These are phyloP conservation scores for Elaeis guineensis DNA, from an alignment of 176 grass and related monocot species.

Conservation along the genomic window DNA sequence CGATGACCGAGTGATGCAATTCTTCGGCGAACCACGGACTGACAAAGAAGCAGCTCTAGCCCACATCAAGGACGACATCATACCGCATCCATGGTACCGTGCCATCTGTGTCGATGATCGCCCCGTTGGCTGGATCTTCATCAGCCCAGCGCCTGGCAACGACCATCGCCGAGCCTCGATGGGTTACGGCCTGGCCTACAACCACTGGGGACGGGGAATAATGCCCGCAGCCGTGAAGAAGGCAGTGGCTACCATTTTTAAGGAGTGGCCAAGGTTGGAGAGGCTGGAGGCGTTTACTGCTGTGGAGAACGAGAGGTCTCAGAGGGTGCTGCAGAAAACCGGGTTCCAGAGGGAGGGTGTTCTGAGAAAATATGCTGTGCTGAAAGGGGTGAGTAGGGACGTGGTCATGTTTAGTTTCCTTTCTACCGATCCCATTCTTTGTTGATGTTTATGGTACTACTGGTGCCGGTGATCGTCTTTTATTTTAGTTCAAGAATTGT, in stretches of 20 bases:
- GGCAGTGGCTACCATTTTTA: slow-evolving; percentile 33
- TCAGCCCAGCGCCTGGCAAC: slow-evolving; percentile 33
- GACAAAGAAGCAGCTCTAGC: slow-evolving; percentile 20
- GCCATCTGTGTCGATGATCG: slow-evolving; percentile 27
- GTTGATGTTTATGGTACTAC: no score
- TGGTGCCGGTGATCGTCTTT: no score
- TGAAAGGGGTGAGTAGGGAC: slow-evolving; percentile 12
- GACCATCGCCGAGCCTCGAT: slow-evolving; percentile 33
- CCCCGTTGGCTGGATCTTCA: slow-evolving; percentile 40
- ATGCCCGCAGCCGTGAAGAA: slow-evolving; percentile 24
- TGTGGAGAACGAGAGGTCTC: slow-evolving; percentile 35
- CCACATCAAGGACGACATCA: slow-evolving; percentile 35
- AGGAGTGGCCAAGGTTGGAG: slow-evolving; percentile 36
- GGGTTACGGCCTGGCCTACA: slow-evolving; percentile 36
- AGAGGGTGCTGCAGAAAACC: slow-evolving; percentile 52
- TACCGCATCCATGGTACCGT: slow-evolving; percentile 47
- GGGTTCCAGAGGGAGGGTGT: slow-evolving; percentile 44
- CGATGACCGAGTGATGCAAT: slow-evolving; percentile 45
- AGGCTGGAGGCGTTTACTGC: slow-evolving; percentile 45
- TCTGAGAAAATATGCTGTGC: slow-evolving; percentile 29
- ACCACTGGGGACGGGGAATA: slow-evolving; percentile 36
- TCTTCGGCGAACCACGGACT: slow-evolving; percentile 24
- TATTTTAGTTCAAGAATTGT: no score
- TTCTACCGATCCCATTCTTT: slow-evolving; percentile 9
- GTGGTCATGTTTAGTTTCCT: slow-evolving; percentile 45